phyloP scores from a whole-genome alignment of 208 protist species.

The Phytomonas francai region DNA sequence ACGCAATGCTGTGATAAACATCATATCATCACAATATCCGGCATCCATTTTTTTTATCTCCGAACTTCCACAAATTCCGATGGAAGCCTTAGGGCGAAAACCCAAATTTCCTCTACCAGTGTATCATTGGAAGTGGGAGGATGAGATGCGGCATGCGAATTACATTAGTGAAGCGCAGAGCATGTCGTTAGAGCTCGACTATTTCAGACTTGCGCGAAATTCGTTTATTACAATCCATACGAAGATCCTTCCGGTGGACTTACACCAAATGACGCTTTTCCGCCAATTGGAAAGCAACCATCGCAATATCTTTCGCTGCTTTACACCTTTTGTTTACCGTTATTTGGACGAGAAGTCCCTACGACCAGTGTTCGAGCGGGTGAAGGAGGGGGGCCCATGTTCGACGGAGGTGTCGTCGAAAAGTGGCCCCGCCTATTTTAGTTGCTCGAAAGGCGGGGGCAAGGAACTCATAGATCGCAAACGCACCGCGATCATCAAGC shows the following conservation, averaged over 20 bases:
- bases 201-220: slow-evolving; percentile 23
- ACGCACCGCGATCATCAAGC: slow-evolving; percentile 4
- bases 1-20: slow-evolving; percentile 71
- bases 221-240: slow-evolving; percentile 28
- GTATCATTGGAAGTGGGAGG: slow-evolving; percentile 85
- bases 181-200: slow-evolving; percentile 51
- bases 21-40: slow-evolving; percentile 77
- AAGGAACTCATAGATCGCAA: slow-evolving; percentile 15
- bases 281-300: slow-evolving; percentile 20
- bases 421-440: no score
- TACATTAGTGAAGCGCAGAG: slow-evolving; percentile 63
- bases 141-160: slow-evolving; percentile 77
- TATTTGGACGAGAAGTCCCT: slow-evolving; percentile 56
- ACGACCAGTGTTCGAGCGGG: slow-evolving; percentile 27
- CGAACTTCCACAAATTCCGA: slow-evolving; percentile 54
- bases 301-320: slow-evolving; percentile 65
- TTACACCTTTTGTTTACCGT: slow-evolving; percentile 80
- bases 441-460: no score
- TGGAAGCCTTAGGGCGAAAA: slow-evolving; percentile 63
- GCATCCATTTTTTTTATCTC: slow-evolving; percentile 70
- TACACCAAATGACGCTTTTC: slow-evolving; percentile 67
- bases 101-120: slow-evolving; percentile 75
- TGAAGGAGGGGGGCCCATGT: slow-evolving; percentile 51
- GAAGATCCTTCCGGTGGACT: slow-evolving; percentile 47
- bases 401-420: no score